Evolutionary conservation across 2,329 filamentous ascomycete species (phyloP), one percentile per base, ranked within the genome.

Genomic region (Cladosporium sp.): DNA sequence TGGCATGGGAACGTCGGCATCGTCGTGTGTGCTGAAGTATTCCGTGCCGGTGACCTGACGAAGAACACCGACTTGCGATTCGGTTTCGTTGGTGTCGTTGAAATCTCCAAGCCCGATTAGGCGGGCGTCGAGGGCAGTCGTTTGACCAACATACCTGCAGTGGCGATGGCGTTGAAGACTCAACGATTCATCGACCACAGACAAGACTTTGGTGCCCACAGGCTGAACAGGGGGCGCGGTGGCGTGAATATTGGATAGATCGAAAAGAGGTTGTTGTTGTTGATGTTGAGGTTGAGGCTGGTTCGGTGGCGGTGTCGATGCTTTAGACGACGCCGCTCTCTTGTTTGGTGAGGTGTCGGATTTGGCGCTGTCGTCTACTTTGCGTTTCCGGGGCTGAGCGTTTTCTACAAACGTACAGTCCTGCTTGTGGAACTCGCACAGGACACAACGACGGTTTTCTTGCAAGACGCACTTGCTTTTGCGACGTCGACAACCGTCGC

Each of bases 51-150:
- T 86, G 57, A 92, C 87, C 67, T 86, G 86, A 61, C 88, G 79
- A 52, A 92, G 77, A 20, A 68, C 74, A 51, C 73, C 74, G 51
- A 77, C 69, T 33, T 85, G 79, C 51, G 88, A 76, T 18, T 86
- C 78, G 62, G 85, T 90, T 70, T 92, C 87, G 72, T 91, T 86
- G 64, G 86, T 84, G 25, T 83, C 84, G 69, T 92, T 86, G 67
- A 91, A 91, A 5, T 83, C 78, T 18, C 86, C 90, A 18, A 92
- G 76, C 59, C 88, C 86, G 68, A 92, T 88, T 49, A 93, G 76
- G n/a, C 84, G 84, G 13, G 86, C 85, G 65, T 93, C 88, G 63
- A 91, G 88, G 60, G 90, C 86, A 43, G 87, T 90, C 43, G 86
- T 92, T 51, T 85, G 81, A 20, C 88, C 88, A 59, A 93, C 88